Conservation (phyloP, 2,329 filamentous ascomycete genomes). For the Metarhizium guizhouense region DNA sequence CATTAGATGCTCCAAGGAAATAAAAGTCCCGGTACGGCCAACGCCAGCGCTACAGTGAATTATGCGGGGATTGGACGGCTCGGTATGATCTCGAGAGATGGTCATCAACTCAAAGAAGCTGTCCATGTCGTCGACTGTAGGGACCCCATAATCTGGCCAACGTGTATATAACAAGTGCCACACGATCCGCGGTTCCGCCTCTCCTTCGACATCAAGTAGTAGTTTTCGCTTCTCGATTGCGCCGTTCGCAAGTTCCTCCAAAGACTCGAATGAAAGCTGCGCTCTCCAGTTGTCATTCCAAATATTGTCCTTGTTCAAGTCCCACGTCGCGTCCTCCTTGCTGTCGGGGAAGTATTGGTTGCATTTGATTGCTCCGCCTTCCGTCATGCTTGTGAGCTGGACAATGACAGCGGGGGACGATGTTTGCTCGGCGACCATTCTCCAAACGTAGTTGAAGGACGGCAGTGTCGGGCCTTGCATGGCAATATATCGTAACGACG, state of each 20-base stretch:
- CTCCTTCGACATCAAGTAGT: constrained; percentile 41
- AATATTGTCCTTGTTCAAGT: constrained; percentile 54
- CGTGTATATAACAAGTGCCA: constrained; percentile 79
- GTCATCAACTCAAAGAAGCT: constrained; percentile 62
- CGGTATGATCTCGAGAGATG: constrained; percentile 51
- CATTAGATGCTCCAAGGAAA: constrained; percentile 86
- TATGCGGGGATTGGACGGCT: constrained; percentile 57
- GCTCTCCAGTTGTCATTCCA: constrained; percentile 61
- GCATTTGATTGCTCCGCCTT: constrained; percentile 73
- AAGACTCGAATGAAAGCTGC: constrained; percentile 56
- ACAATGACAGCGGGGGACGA: constrained; percentile 71
- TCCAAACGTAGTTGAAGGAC: constrained; percentile 78
- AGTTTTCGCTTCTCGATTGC: constrained; percentile 70
- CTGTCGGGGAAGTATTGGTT: constrained; percentile 73
- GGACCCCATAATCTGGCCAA: constrained; percentile 88
- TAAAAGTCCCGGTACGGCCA: constrained; percentile 89
- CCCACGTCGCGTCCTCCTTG: constrained; percentile 40
- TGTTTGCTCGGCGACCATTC: constrained; percentile 82
- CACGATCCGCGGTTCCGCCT: constrained; percentile 47
- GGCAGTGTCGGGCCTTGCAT: constrained; percentile 82
- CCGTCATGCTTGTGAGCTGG: constrained; percentile 87
- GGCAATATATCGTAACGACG: constrained; percentile 65
- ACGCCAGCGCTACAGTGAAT: constrained; percentile 88
- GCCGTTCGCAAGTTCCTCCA: constrained; percentile 45
- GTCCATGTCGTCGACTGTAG: constrained; percentile 55